Evolutionary conservation across 1,284 basidiomycete genomes (phyloP).

Genomic region (Pseudozyma hubeiensis): DNA sequence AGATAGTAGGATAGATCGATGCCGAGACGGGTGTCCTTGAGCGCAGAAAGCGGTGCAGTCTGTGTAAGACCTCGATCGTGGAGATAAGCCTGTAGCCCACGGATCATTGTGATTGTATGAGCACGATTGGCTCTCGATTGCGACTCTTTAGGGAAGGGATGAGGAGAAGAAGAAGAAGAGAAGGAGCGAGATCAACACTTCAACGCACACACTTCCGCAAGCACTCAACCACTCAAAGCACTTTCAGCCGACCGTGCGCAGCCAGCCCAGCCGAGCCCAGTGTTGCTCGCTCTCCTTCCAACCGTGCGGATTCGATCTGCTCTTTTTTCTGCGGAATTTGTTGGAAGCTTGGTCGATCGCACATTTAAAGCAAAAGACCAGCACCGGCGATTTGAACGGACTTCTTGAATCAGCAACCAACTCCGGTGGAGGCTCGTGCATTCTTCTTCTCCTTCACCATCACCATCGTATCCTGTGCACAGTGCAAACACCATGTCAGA

Average conservation of each 20-base stretch:
- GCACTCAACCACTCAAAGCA: background rate
- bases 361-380: background rate
- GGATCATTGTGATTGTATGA: slow-evolving; percentile 34
- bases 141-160: background rate
- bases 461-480: background rate
- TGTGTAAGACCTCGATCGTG: slow-evolving; percentile 87
- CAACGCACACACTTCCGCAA: slow-evolving; percentile 2
- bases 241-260: slow-evolving; percentile 7
- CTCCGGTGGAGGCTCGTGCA: slow-evolving; percentile 10
- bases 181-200: background rate
- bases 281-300: background rate
- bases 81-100: slow-evolving; percentile 69
- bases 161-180: slow-evolving; percentile 1
- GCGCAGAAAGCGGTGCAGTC: slow-evolving; percentile 81
- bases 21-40: slow-evolving; percentile 92
- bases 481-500: slow-evolving; percentile 16
- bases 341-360: background rate
- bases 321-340: background rate
- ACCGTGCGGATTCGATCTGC: slow-evolving; percentile 4
- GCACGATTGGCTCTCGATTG: background rate
- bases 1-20: slow-evolving; percentile 96
- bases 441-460: background rate
- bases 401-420: slow-evolving; percentile 7
- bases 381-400: slow-evolving; percentile 22
- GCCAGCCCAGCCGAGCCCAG: background rate